phyloP scores from a whole-genome alignment of 1,284 basidiomycete genomes.

The Neolentinus lepideus region DNA sequence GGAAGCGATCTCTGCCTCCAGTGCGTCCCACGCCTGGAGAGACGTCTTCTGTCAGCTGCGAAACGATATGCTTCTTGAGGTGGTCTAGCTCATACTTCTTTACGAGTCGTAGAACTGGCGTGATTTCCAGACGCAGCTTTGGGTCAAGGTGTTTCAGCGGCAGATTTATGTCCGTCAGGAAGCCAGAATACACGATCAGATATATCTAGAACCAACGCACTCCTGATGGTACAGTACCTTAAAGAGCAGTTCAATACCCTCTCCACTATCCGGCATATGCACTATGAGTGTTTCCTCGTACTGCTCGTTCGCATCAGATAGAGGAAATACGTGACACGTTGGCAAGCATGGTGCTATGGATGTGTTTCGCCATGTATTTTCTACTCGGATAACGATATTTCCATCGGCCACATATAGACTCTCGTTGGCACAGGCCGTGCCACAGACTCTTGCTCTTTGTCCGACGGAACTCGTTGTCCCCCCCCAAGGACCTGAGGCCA shows the following conservation, averaged over 20 bases:
- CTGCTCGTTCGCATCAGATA: background rate
- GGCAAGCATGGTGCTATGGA: too few relatives aligned
- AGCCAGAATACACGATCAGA: background rate
- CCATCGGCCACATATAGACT: too few relatives aligned
- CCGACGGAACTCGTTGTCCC: too few relatives aligned
- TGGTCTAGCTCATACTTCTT: conserved; percentile 1
- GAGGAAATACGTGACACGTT: too few relatives aligned
- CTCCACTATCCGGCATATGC: background rate
- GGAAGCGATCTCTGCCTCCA: conserved; percentile 19
- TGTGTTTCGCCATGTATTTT: too few relatives aligned
- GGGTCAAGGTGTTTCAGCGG: conserved; percentile 21
- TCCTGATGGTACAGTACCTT: background rate
- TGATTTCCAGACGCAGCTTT: too few relatives aligned
- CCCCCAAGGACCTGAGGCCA: too few relatives aligned
- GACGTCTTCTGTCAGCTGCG: conserved; percentile 3
- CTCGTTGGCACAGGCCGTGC: too few relatives aligned
- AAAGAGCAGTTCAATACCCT: background rate
- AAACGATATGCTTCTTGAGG: conserved; percentile 4
- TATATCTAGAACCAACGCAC: background rate
- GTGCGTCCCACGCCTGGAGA: conserved; percentile 10
- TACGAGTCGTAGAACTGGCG: conserved; percentile 15
- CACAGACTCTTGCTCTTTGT: too few relatives aligned
- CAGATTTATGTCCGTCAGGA: background rate
- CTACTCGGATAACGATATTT: too few relatives aligned
- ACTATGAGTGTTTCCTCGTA: background rate